Evolutionary conservation across 2,329 filamentous ascomycete species (phyloP).

Genomic region (Dactylellina leptospora): DNA sequence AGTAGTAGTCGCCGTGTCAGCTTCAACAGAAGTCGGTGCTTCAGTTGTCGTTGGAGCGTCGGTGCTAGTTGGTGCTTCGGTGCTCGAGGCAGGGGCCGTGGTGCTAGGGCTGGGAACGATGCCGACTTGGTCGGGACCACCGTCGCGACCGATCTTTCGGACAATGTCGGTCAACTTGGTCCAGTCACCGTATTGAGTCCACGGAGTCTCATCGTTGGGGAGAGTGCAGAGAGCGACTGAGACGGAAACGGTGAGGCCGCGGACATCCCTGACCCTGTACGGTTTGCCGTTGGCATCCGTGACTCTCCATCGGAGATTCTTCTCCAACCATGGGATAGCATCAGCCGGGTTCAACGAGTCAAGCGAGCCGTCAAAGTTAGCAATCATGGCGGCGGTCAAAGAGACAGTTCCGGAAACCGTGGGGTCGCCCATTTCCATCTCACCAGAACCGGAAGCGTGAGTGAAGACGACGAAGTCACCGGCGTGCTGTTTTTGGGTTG

Average conservation of each 20-base stretch:
- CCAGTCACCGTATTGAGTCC: slow-evolving; percentile 29
- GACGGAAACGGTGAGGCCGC: slow-evolving; percentile 26
- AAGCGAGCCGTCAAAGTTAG: slow-evolving; percentile 57
- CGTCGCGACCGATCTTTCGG: slow-evolving; percentile 37
- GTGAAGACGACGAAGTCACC: slow-evolving; percentile 61
- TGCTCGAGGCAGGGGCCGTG: background rate
- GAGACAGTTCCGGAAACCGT: slow-evolving; percentile 61
- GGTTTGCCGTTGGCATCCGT: slow-evolving; percentile 21
- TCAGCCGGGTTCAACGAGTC: slow-evolving; percentile 57
- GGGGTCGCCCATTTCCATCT: slow-evolving; percentile 35
- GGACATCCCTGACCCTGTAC: slow-evolving; percentile 4
- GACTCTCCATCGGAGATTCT: slow-evolving; percentile 59
- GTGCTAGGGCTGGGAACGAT: slow-evolving; percentile 8
- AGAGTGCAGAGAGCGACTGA: slow-evolving; percentile 20
- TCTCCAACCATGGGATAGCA: slow-evolving; percentile 58
- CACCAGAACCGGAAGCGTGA: slow-evolving; percentile 41
- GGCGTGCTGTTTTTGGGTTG: slow-evolving; percentile 60
- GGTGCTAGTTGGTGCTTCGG: background rate
- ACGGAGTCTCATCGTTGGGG: slow-evolving; percentile 12
- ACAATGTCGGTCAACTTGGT: slow-evolving; percentile 36
- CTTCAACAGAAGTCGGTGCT: slow-evolving; percentile 9
- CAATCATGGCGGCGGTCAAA: slow-evolving; percentile 60
- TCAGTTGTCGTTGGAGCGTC: slow-evolving; percentile 5
- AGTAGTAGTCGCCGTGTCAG: background rate
- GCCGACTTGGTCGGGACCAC: slow-evolving; percentile 40